Percentiles rank a stretch among this genome's conserved stretches.
Evolutionary conservation across 306 rosid species (phyloP).

Genomic region (Casuarina cunninghamiana): DNA sequence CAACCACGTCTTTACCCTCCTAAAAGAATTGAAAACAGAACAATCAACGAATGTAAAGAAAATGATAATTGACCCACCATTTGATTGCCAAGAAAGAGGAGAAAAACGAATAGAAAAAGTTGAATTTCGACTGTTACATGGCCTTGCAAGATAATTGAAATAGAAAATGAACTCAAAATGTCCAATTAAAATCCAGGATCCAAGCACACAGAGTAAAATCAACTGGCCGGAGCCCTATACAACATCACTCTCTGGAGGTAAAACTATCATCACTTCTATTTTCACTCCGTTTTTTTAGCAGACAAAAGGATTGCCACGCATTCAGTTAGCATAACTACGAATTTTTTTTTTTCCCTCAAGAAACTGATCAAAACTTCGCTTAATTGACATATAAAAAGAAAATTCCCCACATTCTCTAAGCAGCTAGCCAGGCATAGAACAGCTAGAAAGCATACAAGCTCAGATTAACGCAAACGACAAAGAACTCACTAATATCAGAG

Average conservation of each 20-base stretch:
- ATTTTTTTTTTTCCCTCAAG: background rate
- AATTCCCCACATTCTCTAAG: background rate
- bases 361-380: background rate
- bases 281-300: background rate
- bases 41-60: background rate
- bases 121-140: background rate
- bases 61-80: background rate
- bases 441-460: background rate
- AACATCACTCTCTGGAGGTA: background rate
- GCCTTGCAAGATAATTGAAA: background rate
- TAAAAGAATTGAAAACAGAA: constrained; percentile 24
- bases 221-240: background rate
- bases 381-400: background rate
- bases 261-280: background rate
- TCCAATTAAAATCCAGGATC: background rate
- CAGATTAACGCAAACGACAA: background rate
- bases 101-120: background rate
- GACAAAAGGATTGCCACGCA: background rate
- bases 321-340: background rate
- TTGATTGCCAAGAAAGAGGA: constrained; percentile 3
- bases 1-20: constrained; percentile 97
- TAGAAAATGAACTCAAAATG: background rate
- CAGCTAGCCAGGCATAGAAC: background rate
- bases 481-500: constrained; percentile 53
- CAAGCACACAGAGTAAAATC: background rate